These are phyloP conservation scores for Starmerella etchellsii DNA, from an alignment of 805 yeast genomes.

Conservation along the genomic window DNA sequence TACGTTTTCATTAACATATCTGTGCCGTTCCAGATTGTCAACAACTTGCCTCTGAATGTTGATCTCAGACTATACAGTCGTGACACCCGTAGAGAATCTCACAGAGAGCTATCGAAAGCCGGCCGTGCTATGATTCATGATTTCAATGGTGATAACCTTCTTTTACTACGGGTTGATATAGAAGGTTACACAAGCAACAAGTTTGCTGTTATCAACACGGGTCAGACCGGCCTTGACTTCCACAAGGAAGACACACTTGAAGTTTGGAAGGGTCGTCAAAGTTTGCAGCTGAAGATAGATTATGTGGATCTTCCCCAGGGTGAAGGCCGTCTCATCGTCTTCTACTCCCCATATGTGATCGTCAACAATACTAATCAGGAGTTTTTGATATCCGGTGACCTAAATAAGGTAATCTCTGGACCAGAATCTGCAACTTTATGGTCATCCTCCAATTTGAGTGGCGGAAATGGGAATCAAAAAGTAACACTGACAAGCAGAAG, in stretches of 20 bases:
- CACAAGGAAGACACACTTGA: conserved; percentile 35
- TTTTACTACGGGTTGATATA: conserved; percentile 51
- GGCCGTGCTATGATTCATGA: conserved; percentile 64
- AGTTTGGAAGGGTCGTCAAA: conserved; percentile 50
- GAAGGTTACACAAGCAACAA: conserved; percentile 54
- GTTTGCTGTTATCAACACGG: conserved; percentile 48
- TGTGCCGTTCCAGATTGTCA: conserved; percentile 78
- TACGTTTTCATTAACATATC: conserved; percentile 65
- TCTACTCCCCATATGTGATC: conserved; percentile 77
- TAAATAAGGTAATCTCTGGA: conserved; percentile 39
- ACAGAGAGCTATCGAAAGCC: conserved; percentile 49
- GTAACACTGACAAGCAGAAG: conserved; percentile 36
- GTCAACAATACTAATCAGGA: conserved; percentile 67
- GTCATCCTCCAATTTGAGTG: conserved; percentile 56
- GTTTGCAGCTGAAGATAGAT: conserved; percentile 47
- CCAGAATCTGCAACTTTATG: conserved; percentile 54
- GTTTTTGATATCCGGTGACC: conserved; percentile 41
- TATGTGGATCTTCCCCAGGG: conserved; percentile 33
- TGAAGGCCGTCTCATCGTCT: conserved; percentile 21
- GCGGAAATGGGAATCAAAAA: conserved; percentile 47
- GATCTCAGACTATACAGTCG: conserved; percentile 67
- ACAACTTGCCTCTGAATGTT: conserved; percentile 71
- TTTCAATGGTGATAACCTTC: conserved; percentile 56
- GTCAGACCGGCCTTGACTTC: conserved; percentile 36
- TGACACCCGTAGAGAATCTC: conserved; percentile 53